Conservation (phyloP, 2,329 filamentous ascomycete genomes). For the Sclerotinia spermophila region DNA sequence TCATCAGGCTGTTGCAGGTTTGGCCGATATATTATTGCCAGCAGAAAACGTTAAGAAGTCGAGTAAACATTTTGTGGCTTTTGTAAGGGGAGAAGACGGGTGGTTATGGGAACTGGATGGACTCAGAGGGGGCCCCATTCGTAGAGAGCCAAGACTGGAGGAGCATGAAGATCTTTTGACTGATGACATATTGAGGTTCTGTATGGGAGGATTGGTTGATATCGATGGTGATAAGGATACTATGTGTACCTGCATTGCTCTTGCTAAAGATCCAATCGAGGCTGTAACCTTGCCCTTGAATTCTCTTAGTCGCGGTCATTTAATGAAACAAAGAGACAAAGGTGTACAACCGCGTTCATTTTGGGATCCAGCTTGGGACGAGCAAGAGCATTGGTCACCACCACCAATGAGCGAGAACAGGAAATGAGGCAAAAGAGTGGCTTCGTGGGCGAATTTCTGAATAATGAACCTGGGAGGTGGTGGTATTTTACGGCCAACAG, state of each 20-base stretch:
- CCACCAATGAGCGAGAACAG: neutral
- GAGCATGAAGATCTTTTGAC: conserved; percentile 69
- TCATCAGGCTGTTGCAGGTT: conserved; percentile 71
- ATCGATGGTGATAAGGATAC: conserved; percentile 29
- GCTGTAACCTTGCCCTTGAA: neutral
- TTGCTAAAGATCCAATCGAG: conserved; percentile 17
- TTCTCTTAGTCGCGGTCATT: neutral
- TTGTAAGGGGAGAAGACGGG: conserved; percentile 75
- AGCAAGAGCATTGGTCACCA: neutral
- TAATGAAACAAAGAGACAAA: neutral
- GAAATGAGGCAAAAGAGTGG: neutral
- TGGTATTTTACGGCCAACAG: neutral
- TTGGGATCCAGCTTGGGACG: neutral
- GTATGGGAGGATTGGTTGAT: conserved; percentile 42
- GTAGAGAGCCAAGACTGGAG: conserved; percentile 49
- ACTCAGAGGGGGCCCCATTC: conserved; percentile 60
- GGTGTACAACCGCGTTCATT: neutral
- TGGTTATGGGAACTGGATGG: conserved; percentile 68
- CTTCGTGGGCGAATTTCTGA: neutral
- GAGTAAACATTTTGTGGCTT: conserved; percentile 96
- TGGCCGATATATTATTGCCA: conserved; percentile 75
- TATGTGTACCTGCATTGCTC: conserved; percentile 35
- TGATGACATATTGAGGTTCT: conserved; percentile 68
- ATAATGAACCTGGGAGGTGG: neutral
- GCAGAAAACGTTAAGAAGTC: conserved; percentile 58